phyloP scores from a whole-genome alignment of 2,329 filamentous ascomycete species.

The Phialophora tarda region DNA sequence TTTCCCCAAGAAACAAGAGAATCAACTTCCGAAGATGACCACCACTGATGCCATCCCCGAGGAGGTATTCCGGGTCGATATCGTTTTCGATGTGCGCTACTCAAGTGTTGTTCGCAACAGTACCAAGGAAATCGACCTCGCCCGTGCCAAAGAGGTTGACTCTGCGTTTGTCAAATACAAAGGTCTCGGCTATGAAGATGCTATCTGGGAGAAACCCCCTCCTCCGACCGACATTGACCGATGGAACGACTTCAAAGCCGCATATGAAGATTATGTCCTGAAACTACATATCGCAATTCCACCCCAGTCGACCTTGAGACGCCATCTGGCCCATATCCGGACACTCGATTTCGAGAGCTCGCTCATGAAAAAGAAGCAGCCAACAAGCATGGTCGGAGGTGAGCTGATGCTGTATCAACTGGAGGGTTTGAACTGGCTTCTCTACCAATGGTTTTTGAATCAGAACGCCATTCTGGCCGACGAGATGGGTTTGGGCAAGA shows the following conservation, averaged over 20 bases:
- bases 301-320: constrained; percentile 61
- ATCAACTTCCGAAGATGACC: constrained; percentile 69
- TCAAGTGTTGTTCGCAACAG: constrained; percentile 61
- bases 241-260: constrained; percentile 79
- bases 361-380: constrained; percentile 73
- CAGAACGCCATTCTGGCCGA: constrained; percentile 92
- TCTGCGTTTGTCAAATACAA: constrained; percentile 88
- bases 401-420: constrained; percentile 92
- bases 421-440: constrained; percentile 92
- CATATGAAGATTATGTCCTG: constrained; percentile 84
- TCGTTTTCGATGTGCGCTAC: constrained; percentile 83
- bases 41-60: constrained; percentile 82
- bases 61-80: constrained; percentile 82
- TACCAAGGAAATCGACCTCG: constrained; percentile 72
- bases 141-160: constrained; percentile 72
- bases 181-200: constrained; percentile 86
- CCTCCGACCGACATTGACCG: constrained; percentile 66
- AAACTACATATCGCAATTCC: constrained; percentile 74
- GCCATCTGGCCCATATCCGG: constrained; percentile 72
- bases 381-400: constrained; percentile 73
- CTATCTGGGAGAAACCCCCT: constrained; percentile 87
- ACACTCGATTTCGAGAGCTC: constrained; percentile 67
- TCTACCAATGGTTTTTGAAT: constrained; percentile 82
- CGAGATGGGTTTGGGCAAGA: constrained; percentile 98
- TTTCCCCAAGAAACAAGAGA: constrained; percentile 73